Conservation (phyloP, 192 early-diverging fungal species). For the Mycoemilia scoparia region DNA sequence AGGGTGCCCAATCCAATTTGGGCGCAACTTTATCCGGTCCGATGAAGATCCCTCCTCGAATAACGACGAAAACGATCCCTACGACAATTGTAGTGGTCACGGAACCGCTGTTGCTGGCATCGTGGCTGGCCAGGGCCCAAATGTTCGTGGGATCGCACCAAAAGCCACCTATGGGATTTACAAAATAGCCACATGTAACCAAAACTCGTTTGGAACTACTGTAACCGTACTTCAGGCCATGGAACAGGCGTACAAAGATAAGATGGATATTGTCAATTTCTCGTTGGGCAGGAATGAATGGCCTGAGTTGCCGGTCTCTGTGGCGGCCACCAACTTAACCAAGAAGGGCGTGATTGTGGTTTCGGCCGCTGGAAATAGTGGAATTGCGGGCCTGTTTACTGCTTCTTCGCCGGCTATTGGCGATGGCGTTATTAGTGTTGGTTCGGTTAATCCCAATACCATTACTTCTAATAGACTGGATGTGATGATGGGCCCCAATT, state of each 20-base stretch:
- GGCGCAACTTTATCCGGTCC: constrained; percentile 47
- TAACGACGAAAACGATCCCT: constrained; percentile 4
- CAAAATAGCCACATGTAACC: constrained; percentile 36
- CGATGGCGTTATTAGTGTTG: constrained; percentile 35
- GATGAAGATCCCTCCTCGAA: constrained; percentile 18
- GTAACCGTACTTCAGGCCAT: constrained; percentile 41
- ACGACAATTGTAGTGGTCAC: constrained; percentile 37
- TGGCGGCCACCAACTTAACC: constrained; percentile 23
- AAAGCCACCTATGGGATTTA: constrained; percentile 45
- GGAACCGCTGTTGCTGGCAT: constrained; percentile 52
- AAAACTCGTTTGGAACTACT: constrained; percentile 26
- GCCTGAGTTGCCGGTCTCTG: constrained; percentile 29
- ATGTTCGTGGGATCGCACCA: constrained; percentile 44
- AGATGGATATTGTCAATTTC: constrained; percentile 40
- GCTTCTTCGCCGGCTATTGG: constrained; percentile 30
- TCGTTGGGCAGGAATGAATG: constrained; percentile 42
- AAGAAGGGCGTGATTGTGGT: constrained; percentile 36
- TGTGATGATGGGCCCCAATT: constrained; percentile 11
- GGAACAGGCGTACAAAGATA: constrained; percentile 25
- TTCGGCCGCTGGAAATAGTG: constrained; percentile 61
- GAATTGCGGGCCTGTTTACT: constrained; percentile 34
- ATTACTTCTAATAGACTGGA: constrained; percentile 23
- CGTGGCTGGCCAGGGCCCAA: constrained; percentile 19
- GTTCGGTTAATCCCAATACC: constrained; percentile 31
- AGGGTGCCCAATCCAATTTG: constrained; percentile 35